Evolutionary conservation across 768 basidiomycete genomes (phyloP), one percentile per base, ranked within the genome.

Genomic region (Lactarius quietus): DNA sequence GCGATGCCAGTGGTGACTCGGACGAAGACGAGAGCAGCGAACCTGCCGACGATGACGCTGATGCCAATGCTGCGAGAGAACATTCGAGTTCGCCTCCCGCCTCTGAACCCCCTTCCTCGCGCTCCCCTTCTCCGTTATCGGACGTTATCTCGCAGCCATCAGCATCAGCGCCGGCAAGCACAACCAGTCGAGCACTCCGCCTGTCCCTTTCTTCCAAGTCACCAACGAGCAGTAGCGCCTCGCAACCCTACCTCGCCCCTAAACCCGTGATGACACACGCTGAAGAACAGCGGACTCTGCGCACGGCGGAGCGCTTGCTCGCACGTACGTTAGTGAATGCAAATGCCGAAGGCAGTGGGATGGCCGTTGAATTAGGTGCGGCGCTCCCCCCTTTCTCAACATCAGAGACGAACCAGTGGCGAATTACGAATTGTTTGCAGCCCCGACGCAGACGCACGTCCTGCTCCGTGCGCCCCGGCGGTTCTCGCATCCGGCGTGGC

Each of bases 401-500:
- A 12, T 48, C 12, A 48, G 45, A 23, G 23, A 48, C 23, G 41
- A 3, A 28, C 26, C 57, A 9, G n/a, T 43, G 23, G 33, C 54
- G 45, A 14, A 3, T 38, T 35, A 31, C 36, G 36, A 33, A 18
- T 41, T 26, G 20, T 43, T 8, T 20, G n/a, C 65, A 83, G 82
- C 77, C 10, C 77, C 82, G 9, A 83, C 82, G 0, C 81, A 82
- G 48, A 81, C 76, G 0, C 81, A 83, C 33, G 69, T 83, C 54
- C 72, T 81, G 14, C 75, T 83, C 26, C 79, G 79, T 53, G 82
- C 82, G 0, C 82, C 82, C 1, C 74, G 82, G 6, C 74, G 81
- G 17, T 83, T 83, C 69, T 67, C 70, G 9, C 82, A 83, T 61
- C 78, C 82, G 3, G 74, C 76, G 8, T 83, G 82, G 82, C 71